Percentiles rank a stretch among this genome's conserved stretches.
Evolutionary conservation across 2,329 filamentous ascomycete species (phyloP).

Genomic region (Trichophyton simii): DNA sequence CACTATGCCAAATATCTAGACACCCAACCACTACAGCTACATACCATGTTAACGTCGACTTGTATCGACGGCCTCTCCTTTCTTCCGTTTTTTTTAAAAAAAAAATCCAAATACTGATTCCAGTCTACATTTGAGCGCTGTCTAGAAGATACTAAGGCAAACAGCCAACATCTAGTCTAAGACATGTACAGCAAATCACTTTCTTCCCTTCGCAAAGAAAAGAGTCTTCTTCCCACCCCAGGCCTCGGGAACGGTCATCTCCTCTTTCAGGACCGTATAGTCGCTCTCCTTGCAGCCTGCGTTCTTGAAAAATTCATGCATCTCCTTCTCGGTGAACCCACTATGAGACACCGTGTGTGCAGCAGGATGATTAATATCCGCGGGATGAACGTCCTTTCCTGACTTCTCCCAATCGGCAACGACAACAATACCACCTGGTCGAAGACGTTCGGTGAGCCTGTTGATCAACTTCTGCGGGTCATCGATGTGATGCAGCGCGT

Average conservation of each 20-base stretch:
- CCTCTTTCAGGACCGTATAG: slow-evolving; percentile 10
- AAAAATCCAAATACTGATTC: no score
- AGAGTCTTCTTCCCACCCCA: slow-evolving; percentile 7
- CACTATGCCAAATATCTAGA: no score
- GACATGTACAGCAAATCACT: neutral
- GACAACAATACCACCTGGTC: slow-evolving; percentile 10
- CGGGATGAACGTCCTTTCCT: neutral
- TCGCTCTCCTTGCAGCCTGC: slow-evolving; percentile 10
- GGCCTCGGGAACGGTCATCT: slow-evolving; percentile 5
- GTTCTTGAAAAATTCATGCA: slow-evolving; percentile 6
- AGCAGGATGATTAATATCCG: neutral
- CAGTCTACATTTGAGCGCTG: no score
- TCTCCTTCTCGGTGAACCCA: slow-evolving; percentile 8
- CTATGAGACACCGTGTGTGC: slow-evolving; percentile 12
- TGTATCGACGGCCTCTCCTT: no score
- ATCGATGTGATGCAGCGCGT: slow-evolving; percentile 13
- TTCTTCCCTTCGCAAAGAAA: slow-evolving; percentile 13
- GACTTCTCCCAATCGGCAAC: slow-evolving; percentile 11
- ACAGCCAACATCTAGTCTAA: no score
- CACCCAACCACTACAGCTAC: no score
- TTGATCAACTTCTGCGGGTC: slow-evolving; percentile 8
- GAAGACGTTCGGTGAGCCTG: slow-evolving; percentile 9
- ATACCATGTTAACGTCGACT: no score
- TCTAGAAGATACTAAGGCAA: no score
- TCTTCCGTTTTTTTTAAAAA: no score